Evolutionary conservation across 345 rosid genomes (phyloP).

Genomic region (Physaria fendleri): DNA sequence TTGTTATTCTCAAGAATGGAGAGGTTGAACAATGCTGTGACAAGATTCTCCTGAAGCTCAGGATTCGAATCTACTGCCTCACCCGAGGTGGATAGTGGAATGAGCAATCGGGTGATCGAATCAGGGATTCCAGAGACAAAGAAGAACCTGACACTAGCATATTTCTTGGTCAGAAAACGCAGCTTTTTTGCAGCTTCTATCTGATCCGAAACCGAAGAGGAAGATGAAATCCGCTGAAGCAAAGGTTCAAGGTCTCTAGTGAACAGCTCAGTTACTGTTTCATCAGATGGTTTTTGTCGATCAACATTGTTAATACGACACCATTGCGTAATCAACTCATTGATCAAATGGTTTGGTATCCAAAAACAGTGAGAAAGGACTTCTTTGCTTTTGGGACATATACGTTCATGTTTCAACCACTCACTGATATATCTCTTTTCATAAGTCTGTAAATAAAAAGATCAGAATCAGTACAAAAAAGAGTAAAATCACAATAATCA

Average conservation of each 20-base stretch:
- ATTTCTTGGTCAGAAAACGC: conserved; percentile 38
- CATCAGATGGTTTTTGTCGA: conserved; percentile 27
- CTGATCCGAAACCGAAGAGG: conserved; percentile 34
- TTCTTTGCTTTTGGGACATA: conserved; percentile 46
- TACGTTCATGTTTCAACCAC: conserved; percentile 35
- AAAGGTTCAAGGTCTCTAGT: conserved; percentile 29
- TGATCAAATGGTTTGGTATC: conserved; percentile 34
- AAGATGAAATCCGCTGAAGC: conserved; percentile 40
- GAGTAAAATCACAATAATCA: neutral
- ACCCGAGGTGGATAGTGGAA: conserved; percentile 25
- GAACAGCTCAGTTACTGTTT: conserved; percentile 15
- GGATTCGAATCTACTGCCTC: conserved; percentile 22
- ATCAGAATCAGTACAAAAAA: conserved; percentile 2
- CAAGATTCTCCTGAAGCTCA: conserved; percentile 29
- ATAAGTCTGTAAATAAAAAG: conserved; percentile 41
- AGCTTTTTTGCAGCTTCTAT: conserved; percentile 47
- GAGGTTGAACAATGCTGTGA: conserved; percentile 43
- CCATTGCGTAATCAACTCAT: conserved; percentile 43
- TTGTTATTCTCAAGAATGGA: conserved; percentile 38
- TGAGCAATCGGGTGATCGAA: conserved; percentile 37
- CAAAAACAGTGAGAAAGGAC: conserved; percentile 36
- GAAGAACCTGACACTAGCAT: conserved; percentile 34
- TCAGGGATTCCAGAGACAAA: conserved; percentile 27
- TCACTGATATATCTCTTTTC: conserved; percentile 39
- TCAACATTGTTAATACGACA: conserved; percentile 31